These are phyloP conservation scores for Triadica sebifera DNA, from an alignment of 345 rosid genomes.

Conservation along the genomic window DNA sequence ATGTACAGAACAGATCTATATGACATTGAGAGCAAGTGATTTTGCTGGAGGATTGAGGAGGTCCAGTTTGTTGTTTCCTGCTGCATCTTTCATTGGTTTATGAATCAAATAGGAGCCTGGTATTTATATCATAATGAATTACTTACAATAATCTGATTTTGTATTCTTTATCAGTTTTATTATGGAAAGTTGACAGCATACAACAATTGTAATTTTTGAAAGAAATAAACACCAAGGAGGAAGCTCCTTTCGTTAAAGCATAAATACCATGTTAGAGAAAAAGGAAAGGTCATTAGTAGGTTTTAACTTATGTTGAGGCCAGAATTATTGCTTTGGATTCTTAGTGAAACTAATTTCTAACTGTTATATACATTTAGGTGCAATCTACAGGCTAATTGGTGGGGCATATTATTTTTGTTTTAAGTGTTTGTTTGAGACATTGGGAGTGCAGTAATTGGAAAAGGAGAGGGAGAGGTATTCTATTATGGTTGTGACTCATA, in stretches of 20 bases:
- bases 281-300: background rate
- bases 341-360: background rate
- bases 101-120: background rate
- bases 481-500: background rate
- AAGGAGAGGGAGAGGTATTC: background rate
- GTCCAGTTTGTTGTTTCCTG: background rate
- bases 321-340: background rate
- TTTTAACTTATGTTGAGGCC: background rate
- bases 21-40: slow-evolving; percentile 7
- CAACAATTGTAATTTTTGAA: background rate
- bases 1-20: slow-evolving; percentile 13
- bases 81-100: background rate
- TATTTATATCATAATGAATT: background rate
- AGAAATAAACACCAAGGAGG: slow-evolving; percentile 1
- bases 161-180: background rate
- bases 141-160: background rate
- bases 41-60: background rate
- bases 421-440: background rate
- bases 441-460: background rate
- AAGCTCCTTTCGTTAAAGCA: background rate
- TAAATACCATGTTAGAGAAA: background rate
- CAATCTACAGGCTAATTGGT: background rate
- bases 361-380: background rate
- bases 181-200: background rate
- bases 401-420: background rate